These are phyloP conservation scores for Magnaporthiopsis rhizophila DNA, from an alignment of 2,329 filamentous ascomycete species.

Conservation along the genomic window DNA sequence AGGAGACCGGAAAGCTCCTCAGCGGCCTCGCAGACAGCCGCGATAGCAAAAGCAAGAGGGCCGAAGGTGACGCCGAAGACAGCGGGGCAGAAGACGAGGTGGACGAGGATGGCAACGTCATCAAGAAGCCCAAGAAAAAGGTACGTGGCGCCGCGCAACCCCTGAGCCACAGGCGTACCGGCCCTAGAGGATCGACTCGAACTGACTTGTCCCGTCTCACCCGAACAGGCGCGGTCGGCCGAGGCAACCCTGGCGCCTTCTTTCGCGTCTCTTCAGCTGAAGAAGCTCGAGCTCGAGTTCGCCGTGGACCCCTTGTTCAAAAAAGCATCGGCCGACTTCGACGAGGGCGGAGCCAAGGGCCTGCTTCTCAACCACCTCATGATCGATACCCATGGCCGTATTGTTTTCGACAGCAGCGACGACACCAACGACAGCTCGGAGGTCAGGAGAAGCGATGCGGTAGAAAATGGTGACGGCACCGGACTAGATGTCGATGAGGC, in stretches of 20 bases:
- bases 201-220: background rate
- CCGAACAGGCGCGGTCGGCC: slow-evolving; percentile 61
- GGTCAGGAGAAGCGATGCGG: slow-evolving; percentile 24
- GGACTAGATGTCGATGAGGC: background rate
- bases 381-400: slow-evolving; percentile 84
- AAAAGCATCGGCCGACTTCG: slow-evolving; percentile 95
- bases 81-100: slow-evolving; percentile 55
- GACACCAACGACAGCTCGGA: slow-evolving; percentile 52
- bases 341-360: slow-evolving; percentile 94
- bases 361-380: slow-evolving; percentile 92
- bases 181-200: background rate
- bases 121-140: slow-evolving; percentile 66
- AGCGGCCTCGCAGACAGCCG: slow-evolving; percentile 88
- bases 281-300: slow-evolving; percentile 97
- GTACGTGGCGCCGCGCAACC: slow-evolving; percentile 33
- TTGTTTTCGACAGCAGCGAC: slow-evolving; percentile 97
- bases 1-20: slow-evolving; percentile 88
- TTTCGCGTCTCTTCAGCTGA: slow-evolving; percentile 81
- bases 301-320: slow-evolving; percentile 98
- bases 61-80: slow-evolving; percentile 55
- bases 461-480: slow-evolving; percentile 28
- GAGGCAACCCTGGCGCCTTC: slow-evolving; percentile 89
- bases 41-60: slow-evolving; percentile 64
- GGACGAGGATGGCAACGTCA: slow-evolving; percentile 36
- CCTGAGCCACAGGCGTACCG: background rate